These are phyloP conservation scores for Flaveria robusta DNA, from an alignment of 129 eudicot genomes.

Conservation along the genomic window DNA sequence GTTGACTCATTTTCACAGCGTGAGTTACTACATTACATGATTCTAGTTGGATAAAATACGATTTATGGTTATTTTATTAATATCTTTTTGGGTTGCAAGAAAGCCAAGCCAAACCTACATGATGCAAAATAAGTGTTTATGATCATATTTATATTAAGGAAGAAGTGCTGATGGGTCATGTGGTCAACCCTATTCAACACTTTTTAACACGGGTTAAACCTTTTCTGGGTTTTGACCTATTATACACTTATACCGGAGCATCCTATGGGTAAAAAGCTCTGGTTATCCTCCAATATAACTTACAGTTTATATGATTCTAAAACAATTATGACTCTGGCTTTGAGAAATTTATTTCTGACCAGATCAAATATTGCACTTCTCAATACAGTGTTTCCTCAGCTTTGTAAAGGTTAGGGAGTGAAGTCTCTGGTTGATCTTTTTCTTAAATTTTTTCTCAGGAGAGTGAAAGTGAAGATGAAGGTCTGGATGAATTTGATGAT, in stretches of 20 bases:
- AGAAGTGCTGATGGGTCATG: neutral
- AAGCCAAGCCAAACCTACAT: neutral
- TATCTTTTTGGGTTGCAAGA: neutral
- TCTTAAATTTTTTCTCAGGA: conserved; percentile 42
- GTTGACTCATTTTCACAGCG: conserved; percentile 1
- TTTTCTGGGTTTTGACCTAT: neutral
- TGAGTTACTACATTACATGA: neutral
- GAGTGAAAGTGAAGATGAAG: conserved; percentile 93
- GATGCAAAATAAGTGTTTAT: neutral
- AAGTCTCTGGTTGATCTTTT: neutral
- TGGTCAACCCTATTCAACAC: neutral
- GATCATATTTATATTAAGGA: neutral
- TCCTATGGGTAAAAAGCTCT: neutral
- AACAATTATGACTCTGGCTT: conserved; percentile 10
- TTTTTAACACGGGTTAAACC: neutral
- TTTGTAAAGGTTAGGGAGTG: neutral
- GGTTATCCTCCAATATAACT: neutral
- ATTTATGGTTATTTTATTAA: neutral
- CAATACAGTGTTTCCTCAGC: neutral
- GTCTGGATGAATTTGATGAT: conserved; percentile 73
- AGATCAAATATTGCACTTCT: neutral
- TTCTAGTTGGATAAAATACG: neutral
- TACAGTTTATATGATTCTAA: neutral
- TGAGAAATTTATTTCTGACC: conserved; percentile 10
- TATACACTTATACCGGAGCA: neutral